Conservation (phyloP, 2,329 filamentous ascomycete species). For the Hymenoscyphus occultus region DNA sequence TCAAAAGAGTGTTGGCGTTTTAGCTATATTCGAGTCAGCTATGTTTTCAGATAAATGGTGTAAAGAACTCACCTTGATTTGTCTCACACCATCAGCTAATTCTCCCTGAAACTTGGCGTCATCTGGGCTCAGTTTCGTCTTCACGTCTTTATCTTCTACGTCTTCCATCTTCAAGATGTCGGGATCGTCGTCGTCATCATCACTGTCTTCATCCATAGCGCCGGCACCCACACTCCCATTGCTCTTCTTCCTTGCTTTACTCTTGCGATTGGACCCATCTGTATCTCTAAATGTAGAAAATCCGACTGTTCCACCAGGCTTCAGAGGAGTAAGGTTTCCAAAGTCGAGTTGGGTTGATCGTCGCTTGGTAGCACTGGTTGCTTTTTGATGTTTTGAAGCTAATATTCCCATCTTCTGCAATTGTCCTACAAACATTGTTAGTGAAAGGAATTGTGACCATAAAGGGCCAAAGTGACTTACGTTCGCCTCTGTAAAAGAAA, state of each 20-base stretch:
- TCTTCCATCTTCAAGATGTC: slow-evolving; percentile 65
- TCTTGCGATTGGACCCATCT: slow-evolving; percentile 54
- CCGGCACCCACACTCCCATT: slow-evolving; percentile 51
- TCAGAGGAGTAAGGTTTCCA: slow-evolving; percentile 77
- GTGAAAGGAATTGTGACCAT: background rate
- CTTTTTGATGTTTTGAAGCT: slow-evolving; percentile 61
- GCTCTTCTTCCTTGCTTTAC: slow-evolving; percentile 60
- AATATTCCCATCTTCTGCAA: slow-evolving; percentile 94
- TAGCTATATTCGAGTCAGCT: slow-evolving; percentile 52
- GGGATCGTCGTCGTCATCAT: slow-evolving; percentile 69
- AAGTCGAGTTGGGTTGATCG: slow-evolving; percentile 84
- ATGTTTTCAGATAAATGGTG: background rate
- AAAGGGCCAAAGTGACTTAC: slow-evolving; percentile 53
- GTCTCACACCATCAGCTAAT: slow-evolving; percentile 74
- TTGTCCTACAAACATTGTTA: slow-evolving; percentile 61
- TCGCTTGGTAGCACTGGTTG: slow-evolving; percentile 64
- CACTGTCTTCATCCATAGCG: slow-evolving; percentile 68
- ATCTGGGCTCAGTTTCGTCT: slow-evolving; percentile 62
- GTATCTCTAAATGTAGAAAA: slow-evolving; percentile 85
- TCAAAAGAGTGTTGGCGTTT: slow-evolving; percentile 79
- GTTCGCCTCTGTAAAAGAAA: slow-evolving; percentile 94
- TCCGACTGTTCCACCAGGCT: slow-evolving; percentile 81
- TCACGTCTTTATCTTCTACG: slow-evolving; percentile 58
- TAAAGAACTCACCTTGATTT: slow-evolving; percentile 64
- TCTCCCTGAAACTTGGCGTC: slow-evolving; percentile 71